These are phyloP conservation scores for Tagetes erecta DNA, from an alignment of 129 eudicot genomes.

Conservation along the genomic window DNA sequence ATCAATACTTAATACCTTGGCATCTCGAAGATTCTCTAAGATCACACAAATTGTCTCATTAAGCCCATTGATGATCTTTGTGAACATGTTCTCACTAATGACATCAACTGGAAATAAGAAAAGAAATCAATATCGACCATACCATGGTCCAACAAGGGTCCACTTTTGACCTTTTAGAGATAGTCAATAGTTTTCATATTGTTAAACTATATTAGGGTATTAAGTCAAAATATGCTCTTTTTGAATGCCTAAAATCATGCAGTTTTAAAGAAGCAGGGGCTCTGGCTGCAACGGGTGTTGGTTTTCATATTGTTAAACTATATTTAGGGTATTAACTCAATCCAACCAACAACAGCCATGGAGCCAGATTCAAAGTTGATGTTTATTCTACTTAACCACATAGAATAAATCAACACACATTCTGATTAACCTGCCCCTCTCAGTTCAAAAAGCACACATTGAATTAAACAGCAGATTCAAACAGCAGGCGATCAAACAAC, in stretches of 20 bases:
- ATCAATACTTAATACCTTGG: constrained; percentile 49
- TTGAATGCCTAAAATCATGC: constrained; percentile 26
- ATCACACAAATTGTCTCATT: constrained; percentile 78
- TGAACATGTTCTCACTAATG: constrained; percentile 57
- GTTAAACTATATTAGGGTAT: neutral
- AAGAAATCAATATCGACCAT: neutral
- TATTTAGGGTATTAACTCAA: no score
- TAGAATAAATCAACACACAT: no score
- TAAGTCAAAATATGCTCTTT: neutral
- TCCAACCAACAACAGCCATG: no score
- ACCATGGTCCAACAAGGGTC: constrained; percentile 1
- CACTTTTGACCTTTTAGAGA: neutral
- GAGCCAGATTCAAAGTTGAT: no score
- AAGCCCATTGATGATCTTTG: constrained; percentile 75
- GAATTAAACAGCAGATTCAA: no score
- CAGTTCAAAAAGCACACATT: no score
- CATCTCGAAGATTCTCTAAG: constrained; percentile 87
- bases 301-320: constrained; percentile 24
- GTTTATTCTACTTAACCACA: no score
- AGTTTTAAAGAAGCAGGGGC: constrained; percentile 67
- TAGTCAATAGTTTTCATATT: neutral
- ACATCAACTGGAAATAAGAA: constrained; percentile 39
- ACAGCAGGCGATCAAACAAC: no score
- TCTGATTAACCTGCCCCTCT: no score
- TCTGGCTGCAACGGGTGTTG: constrained; percentile 59